A percentile compares a stretch with the other conserved stretches of the same genome.
Conservation (phyloP, 352 stramenopile genomes). For the Phytophthora pini region DNA sequence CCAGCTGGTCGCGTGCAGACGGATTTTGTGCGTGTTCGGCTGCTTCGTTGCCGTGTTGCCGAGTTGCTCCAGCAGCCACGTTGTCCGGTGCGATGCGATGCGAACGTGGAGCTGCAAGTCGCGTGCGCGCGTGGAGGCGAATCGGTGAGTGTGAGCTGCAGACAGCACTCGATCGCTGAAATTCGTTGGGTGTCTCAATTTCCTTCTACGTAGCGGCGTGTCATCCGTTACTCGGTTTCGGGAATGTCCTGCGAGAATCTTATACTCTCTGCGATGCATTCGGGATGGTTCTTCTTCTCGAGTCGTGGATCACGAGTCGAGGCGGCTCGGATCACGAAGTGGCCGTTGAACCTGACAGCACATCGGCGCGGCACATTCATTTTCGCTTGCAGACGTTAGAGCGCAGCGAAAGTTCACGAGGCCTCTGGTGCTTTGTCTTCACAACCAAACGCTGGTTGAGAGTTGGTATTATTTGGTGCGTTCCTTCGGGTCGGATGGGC, state of each 20-base stretch:
- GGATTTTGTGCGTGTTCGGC: conserved; percentile 21
- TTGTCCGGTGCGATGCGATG: background rate
- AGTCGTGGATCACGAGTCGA: no score
- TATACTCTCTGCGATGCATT: conserved; percentile 4
- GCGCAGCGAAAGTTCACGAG: no score
- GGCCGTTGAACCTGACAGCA: conserved; percentile 17
- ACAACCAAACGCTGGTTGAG: background rate
- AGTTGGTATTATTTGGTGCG: no score
- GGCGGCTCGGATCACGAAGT: conserved; percentile 5
- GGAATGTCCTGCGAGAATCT: conserved; percentile 8
- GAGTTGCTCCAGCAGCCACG: background rate
- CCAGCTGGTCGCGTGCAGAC: conserved; percentile 2
- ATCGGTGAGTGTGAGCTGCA: conserved; percentile 12
- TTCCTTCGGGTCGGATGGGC: no score
- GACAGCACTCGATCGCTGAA: background rate
- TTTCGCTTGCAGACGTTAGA: background rate
- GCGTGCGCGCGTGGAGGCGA: conserved; percentile 8
- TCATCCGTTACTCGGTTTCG: conserved; percentile 11
- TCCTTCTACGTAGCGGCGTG: conserved; percentile 9
- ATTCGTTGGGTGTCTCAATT: conserved; percentile 11
- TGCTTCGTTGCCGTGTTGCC: conserved; percentile 16
- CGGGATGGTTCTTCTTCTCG: conserved; percentile 1
- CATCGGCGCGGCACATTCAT: background rate
- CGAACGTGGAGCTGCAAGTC: background rate
- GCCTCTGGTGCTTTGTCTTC: no score